Conservation (phyloP, 768 basidiomycete species). For the Mycena olivaceomarginata region DNA sequence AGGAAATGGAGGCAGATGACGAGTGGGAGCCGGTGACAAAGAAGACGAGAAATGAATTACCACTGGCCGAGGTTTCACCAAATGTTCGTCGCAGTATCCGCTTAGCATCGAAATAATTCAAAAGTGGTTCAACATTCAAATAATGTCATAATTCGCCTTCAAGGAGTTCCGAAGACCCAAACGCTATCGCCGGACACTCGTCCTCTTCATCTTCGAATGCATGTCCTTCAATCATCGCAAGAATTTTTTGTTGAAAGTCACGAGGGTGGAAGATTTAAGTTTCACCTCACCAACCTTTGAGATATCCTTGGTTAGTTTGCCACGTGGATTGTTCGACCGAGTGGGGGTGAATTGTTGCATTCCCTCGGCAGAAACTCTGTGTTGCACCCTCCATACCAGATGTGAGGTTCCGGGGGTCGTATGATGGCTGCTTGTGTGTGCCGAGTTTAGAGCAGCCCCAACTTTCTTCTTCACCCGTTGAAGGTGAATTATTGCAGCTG, state of each 20-base stretch:
- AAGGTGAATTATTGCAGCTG: background rate
- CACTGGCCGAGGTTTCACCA: conserved; percentile 4
- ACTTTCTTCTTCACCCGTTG: conserved; percentile 35
- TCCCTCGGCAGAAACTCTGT: background rate
- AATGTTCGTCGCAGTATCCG: conserved; percentile 21
- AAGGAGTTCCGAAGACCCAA: conserved; percentile 51
- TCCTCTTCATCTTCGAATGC: conserved; percentile 55
- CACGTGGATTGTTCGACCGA: background rate
- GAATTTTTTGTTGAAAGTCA: conserved; percentile 17
- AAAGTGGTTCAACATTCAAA: background rate
- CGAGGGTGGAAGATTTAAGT: background rate
- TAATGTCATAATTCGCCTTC: conserved; percentile 42
- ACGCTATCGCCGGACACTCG: conserved; percentile 55
- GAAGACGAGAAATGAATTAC: background rate
- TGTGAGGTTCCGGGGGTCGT: conserved; percentile 5
- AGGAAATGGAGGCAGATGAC: background rate
- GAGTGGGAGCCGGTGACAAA: background rate
- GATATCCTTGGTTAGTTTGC: background rate
- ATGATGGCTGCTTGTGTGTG: conserved; percentile 1
- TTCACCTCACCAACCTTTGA: background rate
- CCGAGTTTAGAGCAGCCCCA: background rate
- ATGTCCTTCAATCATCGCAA: conserved; percentile 2
- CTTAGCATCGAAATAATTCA: background rate
- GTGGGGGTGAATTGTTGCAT: background rate
- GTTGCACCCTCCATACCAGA: background rate